Conservation (phyloP, 176 grass and related monocot genomes). For the Aegilops bicornis region DNA sequence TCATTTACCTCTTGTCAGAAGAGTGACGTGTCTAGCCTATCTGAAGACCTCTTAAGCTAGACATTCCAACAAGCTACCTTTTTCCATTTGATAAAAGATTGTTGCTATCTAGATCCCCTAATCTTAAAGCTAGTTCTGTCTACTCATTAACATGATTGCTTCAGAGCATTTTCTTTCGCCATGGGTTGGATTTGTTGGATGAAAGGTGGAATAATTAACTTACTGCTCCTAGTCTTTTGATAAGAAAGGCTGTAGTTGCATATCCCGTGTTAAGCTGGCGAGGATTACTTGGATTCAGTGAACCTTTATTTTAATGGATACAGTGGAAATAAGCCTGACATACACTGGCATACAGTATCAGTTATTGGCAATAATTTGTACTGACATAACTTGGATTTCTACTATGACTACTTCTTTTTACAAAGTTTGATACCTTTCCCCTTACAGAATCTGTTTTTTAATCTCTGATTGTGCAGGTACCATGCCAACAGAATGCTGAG, state of each 20-base stretch:
- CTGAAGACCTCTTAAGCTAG: not conserved
- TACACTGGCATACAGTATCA: not conserved
- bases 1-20: not conserved
- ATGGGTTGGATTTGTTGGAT: not conserved
- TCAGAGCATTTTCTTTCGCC: not conserved
- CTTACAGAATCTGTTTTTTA: not conserved
- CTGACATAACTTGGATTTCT: not conserved
- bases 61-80: not conserved
- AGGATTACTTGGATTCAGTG: not conserved
- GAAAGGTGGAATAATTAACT: not conserved
- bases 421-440: not conserved
- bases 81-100: not conserved
- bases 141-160: not conserved
- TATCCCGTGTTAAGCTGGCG: not conserved
- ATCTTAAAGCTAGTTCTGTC: not conserved
- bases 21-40: not conserved
- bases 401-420: not conserved
- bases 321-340: not conserved
- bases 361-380: constrained; percentile 1
- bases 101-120: not conserved
- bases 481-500: constrained; percentile 99
- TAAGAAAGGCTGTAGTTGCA: not conserved
- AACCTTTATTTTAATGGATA: not conserved
- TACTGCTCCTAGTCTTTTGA: not conserved
- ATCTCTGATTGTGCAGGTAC: constrained; percentile 72